phyloP scores from a whole-genome alignment of 148 eudicot species.

The Chenopodium quinoa region DNA sequence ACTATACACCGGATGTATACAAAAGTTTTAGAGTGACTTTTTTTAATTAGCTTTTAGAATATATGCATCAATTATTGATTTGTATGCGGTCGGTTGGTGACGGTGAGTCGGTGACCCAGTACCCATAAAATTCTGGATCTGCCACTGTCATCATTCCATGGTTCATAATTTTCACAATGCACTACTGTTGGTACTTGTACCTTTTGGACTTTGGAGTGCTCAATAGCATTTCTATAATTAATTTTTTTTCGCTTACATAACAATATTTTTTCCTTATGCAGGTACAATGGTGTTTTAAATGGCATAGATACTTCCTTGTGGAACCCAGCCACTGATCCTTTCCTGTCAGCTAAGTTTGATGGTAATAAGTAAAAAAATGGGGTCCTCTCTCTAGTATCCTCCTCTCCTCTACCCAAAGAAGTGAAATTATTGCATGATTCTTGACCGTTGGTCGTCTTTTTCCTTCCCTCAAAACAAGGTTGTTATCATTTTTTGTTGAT shows the following conservation, averaged over 20 bases:
- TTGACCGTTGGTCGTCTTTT: no score
- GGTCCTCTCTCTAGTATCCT: neutral
- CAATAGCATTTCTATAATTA: neutral
- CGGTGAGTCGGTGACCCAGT: no score
- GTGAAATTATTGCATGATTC: no score
- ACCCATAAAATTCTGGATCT: no score
- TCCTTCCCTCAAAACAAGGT: neutral
- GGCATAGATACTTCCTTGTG: conserved; percentile 75
- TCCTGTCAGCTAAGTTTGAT: conserved; percentile 62
- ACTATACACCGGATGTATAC: no score
- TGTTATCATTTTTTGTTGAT: neutral
- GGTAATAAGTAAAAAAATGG: conserved; percentile 37
- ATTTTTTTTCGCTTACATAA: neutral
- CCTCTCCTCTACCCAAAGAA: no score
- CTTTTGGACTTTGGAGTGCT: neutral
- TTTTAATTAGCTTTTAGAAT: no score
- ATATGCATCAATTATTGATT: no score
- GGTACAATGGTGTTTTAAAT: conserved; percentile 76
- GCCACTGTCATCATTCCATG: neutral
- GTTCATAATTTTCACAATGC: neutral
- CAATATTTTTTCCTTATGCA: conserved; percentile 26
- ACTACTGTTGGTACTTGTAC: neutral
- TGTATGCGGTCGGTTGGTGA: no score
- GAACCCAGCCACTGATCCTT: conserved; percentile 70
- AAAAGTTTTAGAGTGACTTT: no score